These are phyloP conservation scores for Pulveroboletus sp. DNA, from an alignment of 768 basidiomycete species.

Conservation along the genomic window DNA sequence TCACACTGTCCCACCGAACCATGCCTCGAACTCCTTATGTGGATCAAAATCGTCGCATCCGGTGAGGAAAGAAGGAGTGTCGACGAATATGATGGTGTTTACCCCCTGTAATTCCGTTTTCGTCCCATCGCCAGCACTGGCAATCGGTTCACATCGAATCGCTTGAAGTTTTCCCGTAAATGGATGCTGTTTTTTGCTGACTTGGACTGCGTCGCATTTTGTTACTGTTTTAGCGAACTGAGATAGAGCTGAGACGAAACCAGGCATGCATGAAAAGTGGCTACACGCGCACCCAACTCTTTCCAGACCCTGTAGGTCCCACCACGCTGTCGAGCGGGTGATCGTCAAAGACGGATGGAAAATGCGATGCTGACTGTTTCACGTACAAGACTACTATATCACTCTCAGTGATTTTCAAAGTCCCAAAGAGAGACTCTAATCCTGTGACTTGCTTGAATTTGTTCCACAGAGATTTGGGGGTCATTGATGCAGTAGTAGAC, in stretches of 20 bases:
- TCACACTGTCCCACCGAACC: slow-evolving; percentile 2
- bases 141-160: slow-evolving; percentile 9
- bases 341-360: background rate
- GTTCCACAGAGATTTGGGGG: background rate
- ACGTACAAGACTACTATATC: slow-evolving; percentile 24
- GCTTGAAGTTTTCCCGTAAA: slow-evolving; percentile 10
- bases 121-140: too few species aligned
- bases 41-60: slow-evolving; percentile 6
- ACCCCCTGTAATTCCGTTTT: background rate
- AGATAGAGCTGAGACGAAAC: background rate
- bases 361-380: background rate
- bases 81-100: slow-evolving; percentile 1
- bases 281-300: slow-evolving; percentile 17
- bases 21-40: background rate
- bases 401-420: slow-evolving; percentile 5
- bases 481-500: too few species aligned
- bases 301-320: slow-evolving; percentile 18
- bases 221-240: slow-evolving; percentile 17
- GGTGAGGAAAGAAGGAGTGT: slow-evolving; percentile 6
- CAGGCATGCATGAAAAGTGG: background rate
- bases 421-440: background rate
- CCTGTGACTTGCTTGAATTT: background rate
- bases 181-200: slow-evolving; percentile 1
- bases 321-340: slow-evolving; percentile 5
- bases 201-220: background rate